A percentile compares a stretch with the other conserved stretches of the same genome.
These are phyloP conservation scores for Pulveroboletus ravenelii DNA, from an alignment of 768 basidiomycete species.

Conservation along the genomic window DNA sequence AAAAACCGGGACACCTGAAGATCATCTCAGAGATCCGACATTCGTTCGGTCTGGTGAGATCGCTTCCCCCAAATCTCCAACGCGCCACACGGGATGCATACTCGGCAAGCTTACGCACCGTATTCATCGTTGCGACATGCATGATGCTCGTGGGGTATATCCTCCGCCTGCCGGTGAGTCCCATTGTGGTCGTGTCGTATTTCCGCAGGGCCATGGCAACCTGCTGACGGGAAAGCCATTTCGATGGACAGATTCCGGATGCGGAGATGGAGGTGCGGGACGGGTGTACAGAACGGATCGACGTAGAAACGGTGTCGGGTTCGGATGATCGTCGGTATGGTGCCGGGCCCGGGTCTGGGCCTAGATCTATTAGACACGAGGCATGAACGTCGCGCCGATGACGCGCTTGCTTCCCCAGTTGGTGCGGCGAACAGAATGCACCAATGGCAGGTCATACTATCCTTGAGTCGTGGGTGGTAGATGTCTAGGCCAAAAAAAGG, in stretches of 20 bases:
- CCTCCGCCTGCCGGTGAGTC: conserved; percentile 8
- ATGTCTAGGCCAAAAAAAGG: no score
- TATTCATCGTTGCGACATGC: conserved; percentile 9
- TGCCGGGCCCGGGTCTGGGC: background rate
- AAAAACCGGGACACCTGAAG: background rate
- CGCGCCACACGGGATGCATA: conserved; percentile 8
- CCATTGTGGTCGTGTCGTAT: background rate
- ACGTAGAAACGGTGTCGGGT: background rate
- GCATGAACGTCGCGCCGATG: background rate
- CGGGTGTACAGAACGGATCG: background rate
- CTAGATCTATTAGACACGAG: background rate
- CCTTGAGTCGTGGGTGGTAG: no score
- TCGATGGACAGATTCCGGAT: conserved; percentile 3
- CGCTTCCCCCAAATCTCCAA: conserved; percentile 11
- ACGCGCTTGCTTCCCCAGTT: no score
- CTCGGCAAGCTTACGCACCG: conserved; percentile 4
- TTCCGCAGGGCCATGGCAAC: no score
- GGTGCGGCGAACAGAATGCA: background rate
- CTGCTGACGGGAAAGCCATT: background rate
- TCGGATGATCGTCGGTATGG: background rate
- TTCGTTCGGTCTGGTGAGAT: conserved; percentile 8
- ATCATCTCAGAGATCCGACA: conserved; percentile 10
- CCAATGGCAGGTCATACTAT: no score
- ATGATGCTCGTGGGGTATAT: conserved; percentile 1
- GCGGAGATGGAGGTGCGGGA: background rate